Evolutionary conservation across 208 protist genomes (phyloP).

Genomic region (Acanthamoeba castellanii): DNA sequence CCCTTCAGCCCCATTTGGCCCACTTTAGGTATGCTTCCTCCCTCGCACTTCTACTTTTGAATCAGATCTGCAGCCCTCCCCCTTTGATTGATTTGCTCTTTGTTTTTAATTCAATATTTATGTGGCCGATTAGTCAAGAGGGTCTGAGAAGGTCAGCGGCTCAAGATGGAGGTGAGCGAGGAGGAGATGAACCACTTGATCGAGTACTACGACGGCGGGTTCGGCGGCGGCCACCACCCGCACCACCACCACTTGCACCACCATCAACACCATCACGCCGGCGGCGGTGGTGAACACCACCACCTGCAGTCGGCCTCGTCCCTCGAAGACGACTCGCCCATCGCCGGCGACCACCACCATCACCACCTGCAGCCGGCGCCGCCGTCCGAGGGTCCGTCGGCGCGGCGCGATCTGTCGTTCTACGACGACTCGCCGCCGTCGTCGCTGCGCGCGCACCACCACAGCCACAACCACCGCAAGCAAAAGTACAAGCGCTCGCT

Average conservation of each 20-base stretch:
- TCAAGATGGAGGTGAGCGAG: constrained; percentile 13
- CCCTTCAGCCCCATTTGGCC: too few species aligned
- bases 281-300: too few species aligned
- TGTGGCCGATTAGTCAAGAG: too few species aligned
- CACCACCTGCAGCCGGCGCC: background rate
- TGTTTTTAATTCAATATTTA: too few species aligned
- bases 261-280: background rate
- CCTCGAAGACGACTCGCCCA: too few species aligned
- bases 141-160: too few species aligned
- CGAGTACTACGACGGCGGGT: background rate
- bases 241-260: background rate
- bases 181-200: constrained; percentile 17
- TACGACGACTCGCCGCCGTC: constrained; percentile 51
- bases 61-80: too few species aligned
- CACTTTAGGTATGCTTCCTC: too few species aligned
- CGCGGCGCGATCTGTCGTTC: constrained; percentile 23
- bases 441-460: background rate
- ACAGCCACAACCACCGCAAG: background rate
- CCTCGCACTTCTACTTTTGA: too few species aligned
- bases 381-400: constrained; percentile 1
- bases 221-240: background rate
- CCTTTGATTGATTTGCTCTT: too few species aligned
- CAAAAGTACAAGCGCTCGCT: constrained; percentile 44
- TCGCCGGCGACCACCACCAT: too few species aligned
- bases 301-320: too few species aligned